phyloP scores from a whole-genome alignment of 139 green algal genomes.

The Haematococcus sp. region DNA sequence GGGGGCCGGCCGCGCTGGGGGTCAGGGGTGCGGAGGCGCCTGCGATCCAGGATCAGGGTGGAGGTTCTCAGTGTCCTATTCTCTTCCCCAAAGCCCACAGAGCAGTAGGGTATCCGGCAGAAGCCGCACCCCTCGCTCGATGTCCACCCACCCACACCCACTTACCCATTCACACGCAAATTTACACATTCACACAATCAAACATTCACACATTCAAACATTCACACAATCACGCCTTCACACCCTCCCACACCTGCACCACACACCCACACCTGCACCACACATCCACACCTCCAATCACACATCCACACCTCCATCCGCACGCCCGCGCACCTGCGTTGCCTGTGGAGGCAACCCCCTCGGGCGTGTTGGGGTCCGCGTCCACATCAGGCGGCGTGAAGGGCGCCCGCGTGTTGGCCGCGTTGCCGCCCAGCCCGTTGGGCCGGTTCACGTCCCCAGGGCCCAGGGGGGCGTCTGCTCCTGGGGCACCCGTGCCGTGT shows the following conservation, averaged over 20 bases:
- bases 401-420: not conserved
- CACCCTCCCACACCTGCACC: too few relatives aligned
- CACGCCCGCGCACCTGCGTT: not conserved
- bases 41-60: not conserved
- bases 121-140: too few relatives aligned
- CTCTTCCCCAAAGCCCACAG: too few relatives aligned
- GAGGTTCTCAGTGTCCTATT: too few relatives aligned
- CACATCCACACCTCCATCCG: not conserved
- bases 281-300: not conserved
- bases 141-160: not conserved
- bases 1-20: not conserved
- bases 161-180: too few relatives aligned
- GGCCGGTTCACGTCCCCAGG: constrained; percentile 59
- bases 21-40: too few relatives aligned
- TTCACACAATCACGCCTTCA: too few relatives aligned
- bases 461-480: constrained; percentile 18
- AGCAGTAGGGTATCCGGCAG: too few relatives aligned
- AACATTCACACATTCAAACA: too few relatives aligned
- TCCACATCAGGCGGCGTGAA: constrained; percentile 1
- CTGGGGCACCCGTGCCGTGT: constrained; percentile 6
- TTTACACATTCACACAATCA: too few relatives aligned
- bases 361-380: not conserved
- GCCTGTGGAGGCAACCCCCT: not conserved
- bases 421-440: constrained; percentile 22
- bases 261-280: too few relatives aligned